A percentile compares a stretch with the other conserved stretches of the same genome.
Evolutionary conservation across 2,329 filamentous ascomycete genomes (phyloP).

Genomic region (Fusarium subtropicale): DNA sequence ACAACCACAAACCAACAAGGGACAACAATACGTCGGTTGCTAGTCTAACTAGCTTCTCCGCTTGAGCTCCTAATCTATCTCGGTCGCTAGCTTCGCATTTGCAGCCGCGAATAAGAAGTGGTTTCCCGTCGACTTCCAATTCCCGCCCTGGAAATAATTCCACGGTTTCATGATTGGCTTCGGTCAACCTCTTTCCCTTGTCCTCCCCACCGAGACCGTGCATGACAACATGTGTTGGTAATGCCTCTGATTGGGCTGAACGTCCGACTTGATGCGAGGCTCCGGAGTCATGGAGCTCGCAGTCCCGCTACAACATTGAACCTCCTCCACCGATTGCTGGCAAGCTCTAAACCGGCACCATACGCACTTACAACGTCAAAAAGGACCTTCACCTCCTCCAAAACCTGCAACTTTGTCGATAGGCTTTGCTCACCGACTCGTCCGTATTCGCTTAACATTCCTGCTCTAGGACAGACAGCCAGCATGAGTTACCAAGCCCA

Average conservation of each 20-base stretch:
- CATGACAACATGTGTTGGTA: conserved; percentile 40
- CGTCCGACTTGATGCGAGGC: conserved; percentile 42
- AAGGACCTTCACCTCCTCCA: conserved; percentile 14
- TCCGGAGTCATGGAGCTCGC: conserved; percentile 46
- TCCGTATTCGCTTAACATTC: conserved; percentile 22
- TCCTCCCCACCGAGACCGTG: conserved; percentile 38
- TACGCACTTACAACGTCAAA: conserved; percentile 28
- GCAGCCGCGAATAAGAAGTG: conserved; percentile 25
- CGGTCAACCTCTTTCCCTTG: conserved; percentile 21
- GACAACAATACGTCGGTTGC: conserved; percentile 33
- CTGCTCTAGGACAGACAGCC: conserved; percentile 25
- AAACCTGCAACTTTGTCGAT: conserved; percentile 16
- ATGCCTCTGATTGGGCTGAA: conserved; percentile 49
- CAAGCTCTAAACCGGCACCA: conserved; percentile 17
- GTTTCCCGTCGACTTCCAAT: conserved; percentile 23
- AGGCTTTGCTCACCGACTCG: conserved; percentile 36
- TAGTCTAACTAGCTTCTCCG: conserved; percentile 3
- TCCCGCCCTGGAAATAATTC: conserved; percentile 28
- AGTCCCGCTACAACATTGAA: conserved; percentile 32
- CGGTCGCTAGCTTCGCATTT: conserved; percentile 24
- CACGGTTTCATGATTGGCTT: conserved; percentile 34
- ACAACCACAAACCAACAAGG: conserved; percentile 35
- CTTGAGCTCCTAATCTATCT: conserved; percentile 29
- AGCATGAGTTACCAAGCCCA: conserved; percentile 42
- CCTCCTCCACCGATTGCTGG: conserved; percentile 35